phyloP scores from a whole-genome alignment of 2,329 filamentous ascomycete genomes.

The Pseudocercospora fuligena region DNA sequence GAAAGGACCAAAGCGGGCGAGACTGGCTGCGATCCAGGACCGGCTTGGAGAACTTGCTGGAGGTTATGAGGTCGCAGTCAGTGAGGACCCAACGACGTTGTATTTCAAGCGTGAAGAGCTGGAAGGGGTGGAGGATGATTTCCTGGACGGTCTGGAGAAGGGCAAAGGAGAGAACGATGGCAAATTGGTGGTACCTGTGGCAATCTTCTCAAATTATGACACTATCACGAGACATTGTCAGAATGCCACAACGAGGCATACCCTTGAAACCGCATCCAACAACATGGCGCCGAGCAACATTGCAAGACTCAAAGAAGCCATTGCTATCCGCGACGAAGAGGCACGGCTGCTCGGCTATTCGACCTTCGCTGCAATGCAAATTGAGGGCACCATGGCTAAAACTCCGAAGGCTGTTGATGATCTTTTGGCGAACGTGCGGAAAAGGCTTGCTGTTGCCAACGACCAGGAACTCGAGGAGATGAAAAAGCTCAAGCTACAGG shows the following conservation, averaged over 20 bases:
- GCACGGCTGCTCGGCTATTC: constrained; percentile 76
- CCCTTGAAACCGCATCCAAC: constrained; percentile 71
- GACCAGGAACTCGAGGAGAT: neutral
- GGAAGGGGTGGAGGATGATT: constrained; percentile 73
- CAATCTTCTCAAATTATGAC: constrained; percentile 72
- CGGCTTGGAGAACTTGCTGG: constrained; percentile 72
- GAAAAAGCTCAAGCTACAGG: neutral
- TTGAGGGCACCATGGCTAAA: constrained; percentile 84
- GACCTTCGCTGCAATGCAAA: constrained; percentile 73
- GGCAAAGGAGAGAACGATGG: constrained; percentile 73
- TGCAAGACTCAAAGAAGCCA: constrained; percentile 71
- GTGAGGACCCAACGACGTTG: constrained; percentile 76
- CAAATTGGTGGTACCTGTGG: constrained; percentile 69
- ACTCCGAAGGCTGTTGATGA: constrained; percentile 69
- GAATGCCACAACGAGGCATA: constrained; percentile 68
- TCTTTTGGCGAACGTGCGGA: constrained; percentile 56
- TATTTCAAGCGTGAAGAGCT: constrained; percentile 77
- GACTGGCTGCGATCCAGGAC: constrained; percentile 84
- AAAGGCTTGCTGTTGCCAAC: neutral
- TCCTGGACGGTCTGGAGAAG: constrained; percentile 67
- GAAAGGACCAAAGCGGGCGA: constrained; percentile 68
- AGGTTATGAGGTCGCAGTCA: constrained; percentile 74
- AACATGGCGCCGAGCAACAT: constrained; percentile 78
- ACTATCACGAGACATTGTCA: constrained; percentile 75
- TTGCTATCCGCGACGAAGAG: constrained; percentile 74